Conservation (phyloP, 345 rosid genomes). For the Erodium maritimum region DNA sequence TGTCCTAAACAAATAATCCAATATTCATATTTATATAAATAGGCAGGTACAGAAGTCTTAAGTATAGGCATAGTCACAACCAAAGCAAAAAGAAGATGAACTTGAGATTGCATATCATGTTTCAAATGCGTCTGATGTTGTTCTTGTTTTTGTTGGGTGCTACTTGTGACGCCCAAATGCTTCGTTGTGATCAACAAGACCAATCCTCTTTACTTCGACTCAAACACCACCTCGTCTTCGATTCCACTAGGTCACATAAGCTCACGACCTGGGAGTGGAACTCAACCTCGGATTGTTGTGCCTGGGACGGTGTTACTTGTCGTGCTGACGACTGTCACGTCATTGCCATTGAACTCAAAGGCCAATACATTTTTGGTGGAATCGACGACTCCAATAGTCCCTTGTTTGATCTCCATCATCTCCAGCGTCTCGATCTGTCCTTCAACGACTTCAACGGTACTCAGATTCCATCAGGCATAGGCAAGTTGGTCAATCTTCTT, state of each 20-base stretch:
- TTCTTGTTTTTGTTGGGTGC: no score
- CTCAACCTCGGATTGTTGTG: constrained; percentile 6
- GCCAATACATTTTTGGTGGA: constrained; percentile 19
- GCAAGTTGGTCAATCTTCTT: constrained; percentile 17
- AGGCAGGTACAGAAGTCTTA: no score
- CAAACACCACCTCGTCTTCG: no score
- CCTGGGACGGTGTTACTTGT: constrained; percentile 37
- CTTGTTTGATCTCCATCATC: constrained; percentile 27
- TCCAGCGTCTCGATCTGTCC: constrained; percentile 29
- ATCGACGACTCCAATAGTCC: constrained; percentile 9
- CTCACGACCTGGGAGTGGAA: constrained; percentile 27
- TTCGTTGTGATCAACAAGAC: no score
- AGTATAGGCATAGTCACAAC: no score
- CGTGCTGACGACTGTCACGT: constrained; percentile 20
- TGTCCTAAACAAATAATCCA: no score
- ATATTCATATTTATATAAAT: no score
- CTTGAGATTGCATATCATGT: no score
- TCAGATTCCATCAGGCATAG: constrained; percentile 22
- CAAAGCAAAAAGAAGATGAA: no score
- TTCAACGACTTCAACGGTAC: constrained; percentile 16
- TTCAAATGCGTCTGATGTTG: no score
- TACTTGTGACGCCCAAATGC: no score
- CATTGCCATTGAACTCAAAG: constrained; percentile 26
- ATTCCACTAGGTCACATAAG: not conserved
- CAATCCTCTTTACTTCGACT: no score